Percentiles rank a stretch among this genome's conserved stretches.
Conservation (phyloP, 768 basidiomycete genomes). For the Podaxis sp. region DNA sequence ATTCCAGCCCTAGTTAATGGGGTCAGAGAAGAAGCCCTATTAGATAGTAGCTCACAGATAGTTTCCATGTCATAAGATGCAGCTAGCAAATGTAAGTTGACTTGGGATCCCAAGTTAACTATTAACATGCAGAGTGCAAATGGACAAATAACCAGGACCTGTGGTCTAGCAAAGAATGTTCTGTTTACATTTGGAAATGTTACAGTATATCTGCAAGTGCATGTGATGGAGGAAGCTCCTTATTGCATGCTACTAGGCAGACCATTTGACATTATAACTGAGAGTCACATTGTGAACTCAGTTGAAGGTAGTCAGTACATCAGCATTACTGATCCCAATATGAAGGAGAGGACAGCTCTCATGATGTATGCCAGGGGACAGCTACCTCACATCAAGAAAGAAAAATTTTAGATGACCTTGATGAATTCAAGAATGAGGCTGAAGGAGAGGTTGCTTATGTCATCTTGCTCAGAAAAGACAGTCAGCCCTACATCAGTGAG, state of each 20-base stretch:
- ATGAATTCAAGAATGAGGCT: conserved; percentile 8
- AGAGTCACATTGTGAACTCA: no score
- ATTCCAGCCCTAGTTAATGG: no score
- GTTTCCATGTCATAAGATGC: conserved; percentile 21
- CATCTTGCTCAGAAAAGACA: background rate
- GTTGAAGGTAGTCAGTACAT: no score
- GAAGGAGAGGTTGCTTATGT: conserved; percentile 18
- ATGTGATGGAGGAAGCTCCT: conserved; percentile 24
- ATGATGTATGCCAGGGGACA: conserved; percentile 9
- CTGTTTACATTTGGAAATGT: conserved; percentile 23
- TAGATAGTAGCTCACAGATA: conserved; percentile 25
- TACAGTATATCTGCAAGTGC: conserved; percentile 26
- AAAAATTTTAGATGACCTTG: conserved; percentile 11
- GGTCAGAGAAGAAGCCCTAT: no score
- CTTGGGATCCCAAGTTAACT: conserved; percentile 21
- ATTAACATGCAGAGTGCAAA: conserved; percentile 26
- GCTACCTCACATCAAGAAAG: background rate
- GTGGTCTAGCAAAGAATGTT: conserved; percentile 21
- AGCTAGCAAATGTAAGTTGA: conserved; percentile 13
- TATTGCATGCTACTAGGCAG: conserved; percentile 29
- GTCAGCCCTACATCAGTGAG: no score
- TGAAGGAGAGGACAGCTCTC: conserved; percentile 10
- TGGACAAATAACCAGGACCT: conserved; percentile 15
- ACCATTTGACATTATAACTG: conserved; percentile 28
- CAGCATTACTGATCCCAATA: conserved; percentile 25